Base-by-base conservation (phyloP, 495 filamentous ascomycete genomes). In the Filosporella fistucella region DNA sequence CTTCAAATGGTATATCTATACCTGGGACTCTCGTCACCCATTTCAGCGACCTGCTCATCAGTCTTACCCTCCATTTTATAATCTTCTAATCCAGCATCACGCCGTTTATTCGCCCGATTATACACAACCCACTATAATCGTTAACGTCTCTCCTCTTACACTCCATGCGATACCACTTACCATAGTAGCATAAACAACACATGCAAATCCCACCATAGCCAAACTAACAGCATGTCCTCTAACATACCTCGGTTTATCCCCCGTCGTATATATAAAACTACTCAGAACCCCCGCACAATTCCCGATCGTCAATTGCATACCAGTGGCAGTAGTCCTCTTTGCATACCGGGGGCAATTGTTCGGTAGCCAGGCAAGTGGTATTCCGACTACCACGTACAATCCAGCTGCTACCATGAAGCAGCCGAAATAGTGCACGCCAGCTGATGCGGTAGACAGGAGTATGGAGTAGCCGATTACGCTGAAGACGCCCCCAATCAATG, bases 391-490 rank as follows among this genome's bases (percentile, higher is more conserved):
- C 6, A 88, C 80, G 52, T 88, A 90, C 2, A 89, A 62, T 0
- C 86, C 86, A 53, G 80, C 68, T 0, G 86, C 85, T 2, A 89
- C 75, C 30, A 89, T 63, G 53, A 87, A 78, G 38, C 82, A 86
- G 12, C 82, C 85, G 33, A 1, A 49, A 50, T 89, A 91, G 54
- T 84, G 82, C 9, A 83, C 84, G 0, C 79, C 79, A 0, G 74
- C 66, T 1, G 74, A 66, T 2, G 73, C 66, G 45, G 78, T 65
- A 4, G 80, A 75, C 23, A 88, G 68, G 36, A 89, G 55, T 17
- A 89, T 67, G 0, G 72, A 81, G 48, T 88, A 89, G 3, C 85
- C 86, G 28, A 86, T 57, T n/a, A 86, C 68, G 5, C 75, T 78
- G 8, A 87, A 65, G 2, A 58, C 56, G 28, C 72, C 74, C 43